Conservation (phyloP, 768 basidiomycete species). For the Cystofilobasidium bisporidii region DNA sequence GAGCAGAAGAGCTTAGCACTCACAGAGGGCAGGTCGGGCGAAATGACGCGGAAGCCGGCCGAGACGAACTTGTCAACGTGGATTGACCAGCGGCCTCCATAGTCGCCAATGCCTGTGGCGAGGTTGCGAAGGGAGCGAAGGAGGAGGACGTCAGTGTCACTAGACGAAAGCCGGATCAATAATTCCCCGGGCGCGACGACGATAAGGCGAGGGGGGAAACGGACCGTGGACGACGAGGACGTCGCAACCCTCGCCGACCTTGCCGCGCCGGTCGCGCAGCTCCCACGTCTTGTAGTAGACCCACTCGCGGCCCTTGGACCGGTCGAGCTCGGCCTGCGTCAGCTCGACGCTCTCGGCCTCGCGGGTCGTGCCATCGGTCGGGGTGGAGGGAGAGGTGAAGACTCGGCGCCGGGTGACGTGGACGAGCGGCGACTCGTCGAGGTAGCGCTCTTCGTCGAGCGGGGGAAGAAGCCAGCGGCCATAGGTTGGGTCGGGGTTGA, state of each 20-base stretch:
- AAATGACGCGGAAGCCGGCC: constrained; percentile 12
- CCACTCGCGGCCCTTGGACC: constrained; percentile 8
- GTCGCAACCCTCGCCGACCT: constrained; percentile 10
- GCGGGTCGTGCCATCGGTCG: not conserved
- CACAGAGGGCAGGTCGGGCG: constrained; percentile 21
- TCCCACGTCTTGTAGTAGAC: constrained; percentile 26
- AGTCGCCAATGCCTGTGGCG: constrained; percentile 16
- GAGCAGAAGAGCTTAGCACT: not conserved
- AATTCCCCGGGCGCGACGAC: not conserved
- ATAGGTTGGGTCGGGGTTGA: constrained; percentile 20
- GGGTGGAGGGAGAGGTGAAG: no score
- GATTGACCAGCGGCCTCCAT: constrained; percentile 11
- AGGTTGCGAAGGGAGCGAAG: no score
- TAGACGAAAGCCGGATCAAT: no score
- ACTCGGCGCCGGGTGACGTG: not conserved
- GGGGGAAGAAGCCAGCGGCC: constrained; percentile 17
- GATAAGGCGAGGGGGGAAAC: not conserved
- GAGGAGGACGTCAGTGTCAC: not conserved
- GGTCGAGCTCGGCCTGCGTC: constrained; percentile 8
- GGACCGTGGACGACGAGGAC: constrained; percentile 7
- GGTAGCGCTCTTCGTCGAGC: constrained; percentile 8
- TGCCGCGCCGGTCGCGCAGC: constrained; percentile 2
- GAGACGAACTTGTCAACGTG: constrained; percentile 10
- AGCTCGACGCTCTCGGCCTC: constrained; percentile 12
- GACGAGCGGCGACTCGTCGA: not conserved